phyloP scores from a whole-genome alignment of 306 rosid species.

The Oemleria cerasiformis region DNA sequence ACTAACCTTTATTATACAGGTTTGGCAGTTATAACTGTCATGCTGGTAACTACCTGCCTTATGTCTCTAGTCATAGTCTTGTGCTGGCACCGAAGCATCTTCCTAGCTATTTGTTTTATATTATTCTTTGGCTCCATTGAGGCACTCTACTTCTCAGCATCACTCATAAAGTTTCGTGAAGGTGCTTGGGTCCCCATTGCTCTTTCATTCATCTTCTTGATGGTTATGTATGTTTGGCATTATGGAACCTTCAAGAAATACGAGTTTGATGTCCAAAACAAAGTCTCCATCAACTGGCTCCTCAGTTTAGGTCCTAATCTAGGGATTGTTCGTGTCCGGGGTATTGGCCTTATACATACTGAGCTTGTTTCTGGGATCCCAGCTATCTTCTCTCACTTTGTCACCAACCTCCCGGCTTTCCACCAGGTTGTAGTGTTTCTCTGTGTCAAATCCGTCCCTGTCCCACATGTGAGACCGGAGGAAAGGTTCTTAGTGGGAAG shows the following conservation, averaged over 20 bases:
- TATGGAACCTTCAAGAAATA: constrained; percentile 89
- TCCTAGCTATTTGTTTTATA: constrained; percentile 67
- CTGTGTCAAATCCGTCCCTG: constrained; percentile 91
- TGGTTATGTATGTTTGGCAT: constrained; percentile 92
- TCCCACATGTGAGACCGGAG: constrained; percentile 83
- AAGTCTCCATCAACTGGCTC: constrained; percentile 95
- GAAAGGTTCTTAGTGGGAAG: constrained; percentile 96
- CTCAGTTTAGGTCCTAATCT: constrained; percentile 71
- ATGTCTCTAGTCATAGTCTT: constrained; percentile 94
- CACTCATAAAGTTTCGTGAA: constrained; percentile 89
- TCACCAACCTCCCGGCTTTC: constrained; percentile 94
- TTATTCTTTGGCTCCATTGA: constrained; percentile 91
- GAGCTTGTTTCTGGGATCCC: constrained; percentile 96
- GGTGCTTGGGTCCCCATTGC: constrained; percentile 99
- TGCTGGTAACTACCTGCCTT: constrained; percentile 90
- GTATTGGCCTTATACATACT: constrained; percentile 92
- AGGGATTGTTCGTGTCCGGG: constrained; percentile 87
- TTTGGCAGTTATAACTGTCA: constrained; percentile 93
- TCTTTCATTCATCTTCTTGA: constrained; percentile 79
- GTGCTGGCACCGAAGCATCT: constrained; percentile 74
- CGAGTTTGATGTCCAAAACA: constrained; percentile 89
- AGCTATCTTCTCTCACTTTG: constrained; percentile 95
- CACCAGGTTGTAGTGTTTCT: constrained; percentile 96
- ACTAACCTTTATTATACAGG: constrained; percentile 43
- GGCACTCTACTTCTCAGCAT: constrained; percentile 96